Evolutionary conservation across 176 grass and related monocot species (phyloP).

Genomic region (Avena insularis): DNA sequence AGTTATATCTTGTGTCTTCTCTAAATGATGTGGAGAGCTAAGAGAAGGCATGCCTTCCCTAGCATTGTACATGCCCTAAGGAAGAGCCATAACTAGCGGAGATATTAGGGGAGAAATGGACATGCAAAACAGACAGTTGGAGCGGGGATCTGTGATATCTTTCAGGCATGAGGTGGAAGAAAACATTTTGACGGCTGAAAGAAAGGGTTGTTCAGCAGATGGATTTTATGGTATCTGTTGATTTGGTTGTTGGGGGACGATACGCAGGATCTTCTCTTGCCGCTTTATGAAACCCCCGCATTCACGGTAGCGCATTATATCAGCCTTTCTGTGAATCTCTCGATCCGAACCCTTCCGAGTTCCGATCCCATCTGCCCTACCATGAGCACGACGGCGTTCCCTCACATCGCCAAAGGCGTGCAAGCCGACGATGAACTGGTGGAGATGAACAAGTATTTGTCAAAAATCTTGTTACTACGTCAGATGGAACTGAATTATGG

Average conservation of each 20-base stretch:
- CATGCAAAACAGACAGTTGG: background rate
- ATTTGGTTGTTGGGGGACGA: background rate
- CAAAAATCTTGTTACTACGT: background rate
- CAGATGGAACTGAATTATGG: background rate
- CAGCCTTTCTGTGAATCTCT: background rate
- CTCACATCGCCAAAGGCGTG: background rate
- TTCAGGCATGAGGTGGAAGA: background rate
- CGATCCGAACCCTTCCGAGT: background rate
- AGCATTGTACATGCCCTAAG: too few species aligned
- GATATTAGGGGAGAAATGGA: too few species aligned
- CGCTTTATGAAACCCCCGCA: background rate
- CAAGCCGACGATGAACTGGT: background rate
- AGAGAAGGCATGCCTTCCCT: too few species aligned
- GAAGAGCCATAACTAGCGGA: too few species aligned
- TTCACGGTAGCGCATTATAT: background rate
- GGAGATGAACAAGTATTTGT: background rate
- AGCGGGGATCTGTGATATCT: background rate
- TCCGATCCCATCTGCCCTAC: background rate
- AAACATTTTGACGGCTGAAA: background rate
- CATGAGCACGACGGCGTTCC: background rate
- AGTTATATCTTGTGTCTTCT: too few species aligned
- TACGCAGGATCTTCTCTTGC: background rate
- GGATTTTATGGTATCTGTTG: background rate
- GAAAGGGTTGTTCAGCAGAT: too few species aligned
- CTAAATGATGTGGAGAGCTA: too few species aligned